A percentile compares a stretch with the other conserved stretches of the same genome.
Evolutionary conservation across 2,329 filamentous ascomycete genomes (phyloP).

Genomic region (Ophiocordyceps camponoti-floridani): DNA sequence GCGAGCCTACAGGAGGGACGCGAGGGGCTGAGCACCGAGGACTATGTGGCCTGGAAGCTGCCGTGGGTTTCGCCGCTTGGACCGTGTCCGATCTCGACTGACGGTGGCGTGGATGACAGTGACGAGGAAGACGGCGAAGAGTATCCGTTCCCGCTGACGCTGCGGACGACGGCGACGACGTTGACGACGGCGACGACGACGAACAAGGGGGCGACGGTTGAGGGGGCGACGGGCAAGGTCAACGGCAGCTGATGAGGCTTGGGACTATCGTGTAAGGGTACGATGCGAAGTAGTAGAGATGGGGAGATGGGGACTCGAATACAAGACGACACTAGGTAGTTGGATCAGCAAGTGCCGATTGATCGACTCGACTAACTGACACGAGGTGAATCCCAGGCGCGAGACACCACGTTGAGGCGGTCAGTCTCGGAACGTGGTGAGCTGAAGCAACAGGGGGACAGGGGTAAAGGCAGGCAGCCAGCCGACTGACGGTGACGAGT

Average conservation of each 20-base stretch:
- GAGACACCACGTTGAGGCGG: too few relatives aligned
- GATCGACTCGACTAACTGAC: too few relatives aligned
- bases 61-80: conserved; percentile 49
- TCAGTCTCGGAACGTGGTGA: too few relatives aligned
- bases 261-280: not conserved
- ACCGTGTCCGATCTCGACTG: not conserved
- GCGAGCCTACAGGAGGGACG: conserved; percentile 87
- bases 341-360: too few relatives aligned
- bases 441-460: too few relatives aligned
- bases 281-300: too few relatives aligned
- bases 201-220: conserved; percentile 9
- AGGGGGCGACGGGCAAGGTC: conserved; percentile 1
- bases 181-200: not conserved
- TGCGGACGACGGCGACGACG: conserved; percentile 31
- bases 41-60: conserved; percentile 95
- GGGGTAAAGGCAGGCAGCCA: too few relatives aligned
- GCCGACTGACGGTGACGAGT: too few relatives aligned
- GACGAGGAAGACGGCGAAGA: conserved; percentile 85
- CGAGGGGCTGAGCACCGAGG: conserved; percentile 85
- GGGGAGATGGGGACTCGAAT: too few relatives aligned
- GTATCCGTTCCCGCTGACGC: conserved; percentile 40
- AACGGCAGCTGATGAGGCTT: conserved; percentile 5
- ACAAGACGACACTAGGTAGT: too few relatives aligned
- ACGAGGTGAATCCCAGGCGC: too few relatives aligned
- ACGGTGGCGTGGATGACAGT: conserved; percentile 23